phyloP scores from a whole-genome alignment of 805 yeast species.

The Pichia phayaonensis region DNA sequence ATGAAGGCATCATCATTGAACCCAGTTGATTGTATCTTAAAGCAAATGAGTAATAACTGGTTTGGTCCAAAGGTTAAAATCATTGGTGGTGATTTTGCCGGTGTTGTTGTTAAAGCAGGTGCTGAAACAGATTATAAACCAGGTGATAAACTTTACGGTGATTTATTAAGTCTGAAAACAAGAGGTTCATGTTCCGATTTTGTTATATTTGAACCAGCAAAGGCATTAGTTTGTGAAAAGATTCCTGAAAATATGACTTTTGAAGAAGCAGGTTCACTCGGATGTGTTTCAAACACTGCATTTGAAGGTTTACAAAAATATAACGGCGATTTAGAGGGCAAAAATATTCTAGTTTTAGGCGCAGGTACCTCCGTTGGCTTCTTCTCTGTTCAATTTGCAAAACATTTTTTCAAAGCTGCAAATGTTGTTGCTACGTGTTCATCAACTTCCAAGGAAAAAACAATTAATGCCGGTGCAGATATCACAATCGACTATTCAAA shows the following conservation, averaged over 20 bases:
- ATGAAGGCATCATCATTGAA: constrained; percentile 16
- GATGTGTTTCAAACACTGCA: constrained; percentile 62
- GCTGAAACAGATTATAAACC: constrained; percentile 9
- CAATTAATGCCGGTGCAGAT: constrained; percentile 43
- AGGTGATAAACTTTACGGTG: constrained; percentile 21
- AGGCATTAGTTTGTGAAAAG: constrained; percentile 19
- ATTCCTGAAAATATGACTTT: constrained; percentile 41
- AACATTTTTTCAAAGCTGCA: constrained; percentile 36
- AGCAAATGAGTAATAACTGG: constrained; percentile 4
- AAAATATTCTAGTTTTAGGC: constrained; percentile 57
- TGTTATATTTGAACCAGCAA: constrained; percentile 29
- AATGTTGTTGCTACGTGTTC: constrained; percentile 49
- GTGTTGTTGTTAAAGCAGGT: constrained; percentile 18
- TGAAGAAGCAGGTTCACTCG: constrained; percentile 59
- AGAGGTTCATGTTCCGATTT: constrained; percentile 43
- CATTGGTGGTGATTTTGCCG: constrained; percentile 22
- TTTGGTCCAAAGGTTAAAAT: constrained; percentile 12
- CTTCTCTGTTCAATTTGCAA: constrained; percentile 49
- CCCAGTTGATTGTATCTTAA: constrained; percentile 17
- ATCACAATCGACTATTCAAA: constrained; percentile 49
- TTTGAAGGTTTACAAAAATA: constrained; percentile 17
- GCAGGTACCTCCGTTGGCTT: constrained; percentile 68
- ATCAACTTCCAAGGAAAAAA: constrained; percentile 23
- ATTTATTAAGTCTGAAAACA: not conserved
- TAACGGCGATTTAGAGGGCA: constrained; percentile 21